Conservation (phyloP, 805 yeast genomes). For the Komagataella mondaviorum region DNA sequence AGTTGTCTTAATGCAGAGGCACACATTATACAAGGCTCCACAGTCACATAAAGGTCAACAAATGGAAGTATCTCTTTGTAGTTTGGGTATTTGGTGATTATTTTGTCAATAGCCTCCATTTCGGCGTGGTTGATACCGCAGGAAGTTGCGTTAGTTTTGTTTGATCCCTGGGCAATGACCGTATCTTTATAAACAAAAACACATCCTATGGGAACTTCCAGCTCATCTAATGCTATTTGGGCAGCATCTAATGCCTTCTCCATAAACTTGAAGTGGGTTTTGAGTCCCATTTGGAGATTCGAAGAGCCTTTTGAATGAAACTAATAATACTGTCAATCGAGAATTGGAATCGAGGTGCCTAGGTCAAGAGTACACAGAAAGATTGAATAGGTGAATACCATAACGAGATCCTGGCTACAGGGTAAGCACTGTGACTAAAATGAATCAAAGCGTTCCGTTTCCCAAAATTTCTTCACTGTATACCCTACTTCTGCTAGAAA, state of each 20-base stretch:
- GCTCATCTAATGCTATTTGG: constrained; percentile 43
- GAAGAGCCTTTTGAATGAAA: neutral
- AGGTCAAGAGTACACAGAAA: neutral
- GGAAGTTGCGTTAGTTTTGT: constrained; percentile 72
- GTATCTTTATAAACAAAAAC: constrained; percentile 38
- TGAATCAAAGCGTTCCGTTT: neutral
- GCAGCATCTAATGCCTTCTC: constrained; percentile 41
- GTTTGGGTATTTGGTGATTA: constrained; percentile 20
- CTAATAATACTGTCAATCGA: neutral
- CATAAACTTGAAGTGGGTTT: constrained; percentile 29
- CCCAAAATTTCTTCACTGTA: neutral
- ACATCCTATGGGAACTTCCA: constrained; percentile 82
- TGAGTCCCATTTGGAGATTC: neutral
- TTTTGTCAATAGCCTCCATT: constrained; percentile 58
- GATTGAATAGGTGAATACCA: neutral
- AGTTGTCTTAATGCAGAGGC: constrained; percentile 82
- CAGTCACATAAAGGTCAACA: constrained; percentile 77
- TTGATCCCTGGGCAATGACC: constrained; percentile 66
- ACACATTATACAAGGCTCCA: constrained; percentile 98
- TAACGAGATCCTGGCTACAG: neutral
- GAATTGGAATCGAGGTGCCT: too few species aligned
- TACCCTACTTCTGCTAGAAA: neutral
- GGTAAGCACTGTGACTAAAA: neutral
- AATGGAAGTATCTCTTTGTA: constrained; percentile 29
- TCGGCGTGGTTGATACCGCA: constrained; percentile 93